These are phyloP conservation scores for Macadamia tetraphylla DNA, from an alignment of 164 flowering plant species.

Conservation along the genomic window DNA sequence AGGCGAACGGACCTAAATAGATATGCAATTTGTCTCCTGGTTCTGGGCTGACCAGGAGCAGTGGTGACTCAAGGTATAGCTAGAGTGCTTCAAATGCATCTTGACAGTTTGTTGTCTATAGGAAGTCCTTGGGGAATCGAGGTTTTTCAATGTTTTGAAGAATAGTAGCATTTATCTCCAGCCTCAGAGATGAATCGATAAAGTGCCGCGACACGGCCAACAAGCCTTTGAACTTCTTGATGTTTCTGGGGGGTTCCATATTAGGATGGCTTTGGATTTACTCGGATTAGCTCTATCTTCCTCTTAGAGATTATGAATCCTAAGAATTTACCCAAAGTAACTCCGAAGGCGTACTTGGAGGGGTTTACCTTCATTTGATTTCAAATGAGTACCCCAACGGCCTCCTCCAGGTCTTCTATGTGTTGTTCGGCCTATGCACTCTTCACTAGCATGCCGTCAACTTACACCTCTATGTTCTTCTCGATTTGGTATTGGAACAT, in stretches of 20 bases:
- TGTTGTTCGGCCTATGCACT: background rate
- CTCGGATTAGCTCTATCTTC: background rate
- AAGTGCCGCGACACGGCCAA: slow-evolving; percentile 2
- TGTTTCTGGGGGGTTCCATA: background rate
- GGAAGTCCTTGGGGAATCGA: too few relatives aligned
- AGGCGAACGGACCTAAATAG: too few relatives aligned
- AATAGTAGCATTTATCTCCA: background rate
- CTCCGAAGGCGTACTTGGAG: slow-evolving; percentile 1
- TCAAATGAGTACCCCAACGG: background rate
- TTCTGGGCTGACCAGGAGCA: too few relatives aligned
- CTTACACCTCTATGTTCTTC: background rate
- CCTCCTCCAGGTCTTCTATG: background rate
- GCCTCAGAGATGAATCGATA: slow-evolving; percentile 6
- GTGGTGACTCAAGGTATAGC: too few relatives aligned
- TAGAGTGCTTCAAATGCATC: too few relatives aligned
- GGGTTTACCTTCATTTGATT: slow-evolving; percentile 8
- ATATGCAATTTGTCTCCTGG: too few relatives aligned
- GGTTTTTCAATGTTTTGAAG: background rate
- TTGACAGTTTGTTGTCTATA: too few relatives aligned
- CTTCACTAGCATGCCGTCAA: slow-evolving; percentile 9
- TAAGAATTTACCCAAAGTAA: slow-evolving; percentile 7
- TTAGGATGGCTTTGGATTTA: background rate
- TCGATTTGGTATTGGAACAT: background rate
- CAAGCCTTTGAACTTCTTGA: slow-evolving; percentile 10
- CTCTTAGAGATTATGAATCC: slow-evolving; percentile 8